Conservation (phyloP, 1,284 basidiomycete species). For the Wolfiporia cocos region DNA sequence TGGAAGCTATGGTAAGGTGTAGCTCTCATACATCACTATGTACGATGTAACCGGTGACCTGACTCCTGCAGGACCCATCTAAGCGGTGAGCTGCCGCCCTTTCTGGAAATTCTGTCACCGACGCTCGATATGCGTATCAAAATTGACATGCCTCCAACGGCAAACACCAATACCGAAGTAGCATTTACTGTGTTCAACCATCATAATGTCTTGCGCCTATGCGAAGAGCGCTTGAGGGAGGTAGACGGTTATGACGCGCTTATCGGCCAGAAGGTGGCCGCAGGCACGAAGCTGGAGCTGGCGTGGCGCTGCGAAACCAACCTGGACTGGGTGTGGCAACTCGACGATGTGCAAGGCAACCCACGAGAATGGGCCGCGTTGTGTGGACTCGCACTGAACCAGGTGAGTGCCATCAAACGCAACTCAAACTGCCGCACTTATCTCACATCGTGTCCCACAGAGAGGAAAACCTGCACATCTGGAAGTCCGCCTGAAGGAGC, state of each 20-base stretch:
- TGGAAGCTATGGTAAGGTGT: slow-evolving; percentile 76
- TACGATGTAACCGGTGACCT: neutral
- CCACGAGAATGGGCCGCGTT: slow-evolving; percentile 68
- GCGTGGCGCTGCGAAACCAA: slow-evolving; percentile 71
- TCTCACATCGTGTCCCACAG: slow-evolving; percentile 24
- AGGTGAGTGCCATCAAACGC: slow-evolving; percentile 44
- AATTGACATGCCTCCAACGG: slow-evolving; percentile 55
- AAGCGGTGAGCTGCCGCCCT: slow-evolving; percentile 38
- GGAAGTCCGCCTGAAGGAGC: slow-evolving; percentile 68
- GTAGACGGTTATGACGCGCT: slow-evolving; percentile 58
- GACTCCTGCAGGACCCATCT: slow-evolving; percentile 49
- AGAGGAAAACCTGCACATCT: slow-evolving; percentile 48
- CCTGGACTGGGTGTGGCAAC: slow-evolving; percentile 79
- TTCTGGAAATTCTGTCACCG: slow-evolving; percentile 40
- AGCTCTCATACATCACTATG: too few relatives aligned
- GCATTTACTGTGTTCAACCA: slow-evolving; percentile 47
- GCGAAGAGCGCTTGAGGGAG: slow-evolving; percentile 43
- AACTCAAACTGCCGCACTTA: neutral
- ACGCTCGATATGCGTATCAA: slow-evolving; percentile 52
- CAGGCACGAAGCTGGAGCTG: slow-evolving; percentile 61
- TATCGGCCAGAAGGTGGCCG: slow-evolving; percentile 44
- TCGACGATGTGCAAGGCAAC: slow-evolving; percentile 55
- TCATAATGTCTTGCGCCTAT: slow-evolving; percentile 54
- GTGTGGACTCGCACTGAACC: slow-evolving; percentile 64
- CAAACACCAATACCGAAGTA: slow-evolving; percentile 27